Evolutionary conservation across 352 stramenopile genomes (phyloP).

Genomic region (Globisporangium middletonii): DNA sequence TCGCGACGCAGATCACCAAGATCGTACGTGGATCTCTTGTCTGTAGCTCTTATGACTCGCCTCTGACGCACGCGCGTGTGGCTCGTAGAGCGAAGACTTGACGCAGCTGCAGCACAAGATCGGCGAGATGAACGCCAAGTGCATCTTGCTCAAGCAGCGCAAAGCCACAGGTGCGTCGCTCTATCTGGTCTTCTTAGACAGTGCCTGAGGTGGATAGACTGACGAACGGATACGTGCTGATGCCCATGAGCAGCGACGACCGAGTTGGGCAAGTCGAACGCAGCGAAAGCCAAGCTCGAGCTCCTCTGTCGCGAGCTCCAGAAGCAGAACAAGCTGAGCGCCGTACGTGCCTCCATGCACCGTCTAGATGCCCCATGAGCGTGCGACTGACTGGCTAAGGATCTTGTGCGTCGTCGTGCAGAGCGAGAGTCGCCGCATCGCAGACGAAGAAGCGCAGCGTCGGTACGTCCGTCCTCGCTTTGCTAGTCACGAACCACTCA

Average conservation of each 20-base stretch:
- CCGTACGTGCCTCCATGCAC: conserved; percentile 20
- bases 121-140: conserved; percentile 73
- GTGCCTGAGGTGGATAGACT: background rate
- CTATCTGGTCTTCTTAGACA: background rate
- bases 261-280: conserved; percentile 56
- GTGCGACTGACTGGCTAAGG: background rate
- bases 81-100: conserved; percentile 45
- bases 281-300: conserved; percentile 73
- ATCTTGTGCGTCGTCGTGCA: conserved; percentile 10
- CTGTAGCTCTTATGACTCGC: background rate
- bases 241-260: conserved; percentile 31
- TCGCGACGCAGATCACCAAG: conserved; percentile 26
- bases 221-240: background rate
- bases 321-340: conserved; percentile 86
- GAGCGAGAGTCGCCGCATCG: conserved; percentile 74
- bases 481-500: too few species aligned
- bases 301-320: conserved; percentile 81
- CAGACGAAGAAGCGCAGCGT: conserved; percentile 81
- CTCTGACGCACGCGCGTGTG: conserved; percentile 1
- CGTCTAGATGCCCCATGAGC: background rate
- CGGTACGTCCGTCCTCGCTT: conserved; percentile 20
- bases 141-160: conserved; percentile 68
- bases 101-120: conserved; percentile 77
- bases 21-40: background rate
- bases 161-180: conserved; percentile 42